Conservation (phyloP, 441 rosid species). For the Pelargonium citronellum region DNA sequence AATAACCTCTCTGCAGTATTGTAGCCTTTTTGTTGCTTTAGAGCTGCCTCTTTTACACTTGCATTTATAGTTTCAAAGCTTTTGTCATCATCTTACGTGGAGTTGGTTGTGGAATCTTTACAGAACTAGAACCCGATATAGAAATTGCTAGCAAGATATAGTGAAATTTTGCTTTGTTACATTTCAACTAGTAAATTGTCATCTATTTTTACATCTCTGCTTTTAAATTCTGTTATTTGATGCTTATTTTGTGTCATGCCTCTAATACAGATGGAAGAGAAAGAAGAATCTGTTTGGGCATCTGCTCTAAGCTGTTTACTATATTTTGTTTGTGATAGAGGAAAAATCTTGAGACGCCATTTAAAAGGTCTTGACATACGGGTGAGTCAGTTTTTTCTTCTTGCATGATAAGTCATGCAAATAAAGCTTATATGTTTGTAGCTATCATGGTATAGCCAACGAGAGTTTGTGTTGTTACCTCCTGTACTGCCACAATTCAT, state of each 20-base stretch:
- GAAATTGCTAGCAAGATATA: too few relatives aligned
- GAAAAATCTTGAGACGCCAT: conserved; percentile 69
- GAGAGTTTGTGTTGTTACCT: neutral
- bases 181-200: too few relatives aligned
- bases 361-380: conserved; percentile 96
- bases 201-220: conserved; percentile 23
- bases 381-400: conserved; percentile 45
- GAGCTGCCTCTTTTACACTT: neutral
- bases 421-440: neutral
- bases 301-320: conserved; percentile 96
- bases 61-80: neutral
- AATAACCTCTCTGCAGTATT: neutral
- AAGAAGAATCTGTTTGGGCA: conserved; percentile 91
- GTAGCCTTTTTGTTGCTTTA: neutral
- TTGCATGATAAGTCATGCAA: neutral
- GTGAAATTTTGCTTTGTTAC: too few relatives aligned
- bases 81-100: neutral
- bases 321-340: conserved; percentile 89
- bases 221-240: neutral
- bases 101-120: neutral
- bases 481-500: neutral
- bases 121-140: too few relatives aligned
- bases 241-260: conserved; percentile 23
- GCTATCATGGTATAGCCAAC: neutral
- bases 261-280: conserved; percentile 61